Base-by-base conservation (phyloP, 176 grass and related monocot species). In the Cenchrus purpureus region DNA sequence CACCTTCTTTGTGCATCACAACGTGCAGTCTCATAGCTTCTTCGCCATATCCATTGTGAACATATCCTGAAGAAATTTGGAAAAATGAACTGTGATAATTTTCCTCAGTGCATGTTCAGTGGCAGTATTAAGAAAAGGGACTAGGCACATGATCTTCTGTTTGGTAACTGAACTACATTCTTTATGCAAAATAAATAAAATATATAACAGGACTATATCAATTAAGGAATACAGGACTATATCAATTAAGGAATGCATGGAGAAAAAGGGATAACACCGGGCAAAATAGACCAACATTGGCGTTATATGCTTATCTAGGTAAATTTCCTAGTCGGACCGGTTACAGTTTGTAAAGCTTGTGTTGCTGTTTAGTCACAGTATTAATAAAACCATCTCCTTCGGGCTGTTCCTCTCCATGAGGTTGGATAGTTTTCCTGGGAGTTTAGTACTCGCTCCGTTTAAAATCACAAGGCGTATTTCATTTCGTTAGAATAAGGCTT, bases 1-100 rank as follows among this genome's bases (percentile, higher is more conserved):
- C 64, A 88, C 83, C 88, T 48, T 82, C 60, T 79, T 82, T 85
- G 71, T 79, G 34, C 90, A 98, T 92, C 87, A 81, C 42, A 56
- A 94, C 79, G 58, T 94, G 75, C 81, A 98, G 79, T 74, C 83
- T 91, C 81, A 91, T 82, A 48, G 89, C 93, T 85, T 91, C 96
- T 87, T 95, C 89, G 13, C 85, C 80, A 10, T 86, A 49, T 53
- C 89, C 93, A 74, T 98, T 95, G 67, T 98, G 96, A 86, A 91
- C 89, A 94, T 95, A 98, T 54, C 96, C 93, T 89, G 53, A 52
- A 90, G 31, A 76, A 81, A 76, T 60, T 79, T 60, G 51, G 56
- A 84, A 46, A 22, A 37, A 19, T 59, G 7, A 84, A 81, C 73
- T 73, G 29, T 78, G 74, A 82, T 10, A 31, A 59, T 73, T 90